These are phyloP conservation scores for Galerina marginata DNA, from an alignment of 768 basidiomycete genomes.

Conservation along the genomic window DNA sequence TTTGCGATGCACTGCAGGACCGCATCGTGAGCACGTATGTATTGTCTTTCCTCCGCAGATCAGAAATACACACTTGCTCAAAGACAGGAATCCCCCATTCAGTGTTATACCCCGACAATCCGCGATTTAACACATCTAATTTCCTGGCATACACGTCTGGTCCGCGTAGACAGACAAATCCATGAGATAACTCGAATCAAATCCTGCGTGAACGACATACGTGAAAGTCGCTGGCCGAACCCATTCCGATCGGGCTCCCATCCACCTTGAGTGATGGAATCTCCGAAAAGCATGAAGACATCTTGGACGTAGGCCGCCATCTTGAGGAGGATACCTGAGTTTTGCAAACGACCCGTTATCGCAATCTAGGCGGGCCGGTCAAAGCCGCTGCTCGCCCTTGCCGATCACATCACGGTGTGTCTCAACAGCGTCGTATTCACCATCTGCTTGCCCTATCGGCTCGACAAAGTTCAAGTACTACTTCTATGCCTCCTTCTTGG, in stretches of 20 bases:
- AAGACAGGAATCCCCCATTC: slow-evolving; percentile 85
- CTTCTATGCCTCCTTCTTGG: slow-evolving; percentile 10
- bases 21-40: not conserved
- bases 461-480: not conserved
- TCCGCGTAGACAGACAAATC: not conserved
- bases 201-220: slow-evolving; percentile 43
- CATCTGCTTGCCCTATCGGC: not conserved
- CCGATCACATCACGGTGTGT: no score
- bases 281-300: slow-evolving; percentile 77
- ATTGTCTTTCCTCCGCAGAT: not conserved
- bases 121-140: slow-evolving; percentile 87
- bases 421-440: no score
- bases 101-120: slow-evolving; percentile 84
- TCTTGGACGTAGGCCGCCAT: slow-evolving; percentile 71
- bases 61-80: slow-evolving; percentile 57
- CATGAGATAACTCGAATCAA: not conserved
- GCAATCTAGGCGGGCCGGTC: no score
- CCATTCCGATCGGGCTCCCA: slow-evolving; percentile 61
- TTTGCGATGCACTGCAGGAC: slow-evolving; percentile 62
- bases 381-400: no score
- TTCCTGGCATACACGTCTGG: slow-evolving; percentile 79
- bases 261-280: slow-evolving; percentile 77
- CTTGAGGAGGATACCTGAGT: no score
- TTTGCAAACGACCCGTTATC: no score
- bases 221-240: slow-evolving; percentile 69